phyloP scores from a whole-genome alignment of 2,329 filamentous ascomycete species.

The Exophiala sp. region DNA sequence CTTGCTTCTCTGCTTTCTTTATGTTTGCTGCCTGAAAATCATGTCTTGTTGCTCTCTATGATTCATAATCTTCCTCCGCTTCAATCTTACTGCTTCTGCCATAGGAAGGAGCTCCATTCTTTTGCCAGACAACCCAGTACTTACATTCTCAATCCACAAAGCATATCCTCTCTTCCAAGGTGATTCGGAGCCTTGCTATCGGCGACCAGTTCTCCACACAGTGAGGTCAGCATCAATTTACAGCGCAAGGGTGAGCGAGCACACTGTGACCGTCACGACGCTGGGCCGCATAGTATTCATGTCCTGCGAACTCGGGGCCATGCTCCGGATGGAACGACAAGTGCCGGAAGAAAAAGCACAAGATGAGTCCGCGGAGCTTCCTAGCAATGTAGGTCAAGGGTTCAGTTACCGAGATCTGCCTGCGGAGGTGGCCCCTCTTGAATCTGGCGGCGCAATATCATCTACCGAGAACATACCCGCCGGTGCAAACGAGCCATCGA shows the following conservation, averaged over 20 bases:
- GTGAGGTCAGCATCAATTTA: neutral
- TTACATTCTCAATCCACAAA: neutral
- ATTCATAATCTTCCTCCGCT: neutral
- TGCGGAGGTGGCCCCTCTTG: neutral
- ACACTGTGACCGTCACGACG: too few species aligned
- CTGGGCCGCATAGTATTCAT: neutral
- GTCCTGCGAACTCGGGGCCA: neutral
- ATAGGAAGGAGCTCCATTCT: neutral
- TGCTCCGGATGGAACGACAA: neutral
- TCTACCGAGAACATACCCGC: neutral
- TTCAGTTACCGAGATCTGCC: neutral
- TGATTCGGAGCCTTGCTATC: neutral
- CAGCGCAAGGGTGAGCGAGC: too few species aligned
- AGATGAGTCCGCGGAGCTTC: neutral
- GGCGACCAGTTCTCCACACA: neutral
- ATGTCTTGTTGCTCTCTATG: neutral
- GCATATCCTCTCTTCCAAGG: neutral
- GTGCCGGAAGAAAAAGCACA: neutral
- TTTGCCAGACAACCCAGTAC: neutral
- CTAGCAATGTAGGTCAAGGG: neutral
- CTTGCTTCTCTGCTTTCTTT: neutral
- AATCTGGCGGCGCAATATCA: too few species aligned
- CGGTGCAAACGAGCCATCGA: neutral
- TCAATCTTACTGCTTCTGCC: neutral
- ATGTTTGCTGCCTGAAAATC: neutral